phyloP scores from a whole-genome alignment of 139 green algal species.

The Chlorella sp. region DNA sequence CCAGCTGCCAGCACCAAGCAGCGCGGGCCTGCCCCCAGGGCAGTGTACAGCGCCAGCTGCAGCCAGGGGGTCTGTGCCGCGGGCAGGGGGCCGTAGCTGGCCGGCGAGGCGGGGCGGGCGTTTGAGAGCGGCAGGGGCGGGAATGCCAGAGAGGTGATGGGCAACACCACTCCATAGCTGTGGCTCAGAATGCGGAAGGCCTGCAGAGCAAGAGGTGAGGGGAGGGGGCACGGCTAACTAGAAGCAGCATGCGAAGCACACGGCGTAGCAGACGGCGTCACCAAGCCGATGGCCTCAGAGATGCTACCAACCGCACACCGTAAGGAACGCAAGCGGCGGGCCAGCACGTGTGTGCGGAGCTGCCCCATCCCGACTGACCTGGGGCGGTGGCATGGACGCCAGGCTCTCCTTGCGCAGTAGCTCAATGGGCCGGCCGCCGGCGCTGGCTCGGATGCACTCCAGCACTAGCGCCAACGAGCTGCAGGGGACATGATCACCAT shows the following conservation, averaged over 20 bases:
- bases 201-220: neutral
- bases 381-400: slow-evolving; percentile 62
- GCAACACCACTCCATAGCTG: slow-evolving; percentile 80
- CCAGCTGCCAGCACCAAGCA: slow-evolving; percentile 74
- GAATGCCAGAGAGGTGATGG: slow-evolving; percentile 76
- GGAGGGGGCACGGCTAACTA: too few species aligned
- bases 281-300: too few species aligned
- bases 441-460: slow-evolving; percentile 45
- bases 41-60: slow-evolving; percentile 75
- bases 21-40: slow-evolving; percentile 59
- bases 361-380: neutral
- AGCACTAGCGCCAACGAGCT: slow-evolving; percentile 64
- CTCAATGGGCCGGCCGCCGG: slow-evolving; percentile 69
- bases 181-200: slow-evolving; percentile 72
- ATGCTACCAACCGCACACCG: too few species aligned
- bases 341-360: too few species aligned
- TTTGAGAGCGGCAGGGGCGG: slow-evolving; percentile 70
- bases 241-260: too few species aligned
- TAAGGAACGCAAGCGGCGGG: too few species aligned
- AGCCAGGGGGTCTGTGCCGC: slow-evolving; percentile 80
- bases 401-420: slow-evolving; percentile 88
- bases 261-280: too few species aligned
- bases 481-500: neutral
- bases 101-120: slow-evolving; percentile 44
- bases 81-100: slow-evolving; percentile 71